Conservation (phyloP, 139 green algal genomes). For the Chlorella sp. region DNA sequence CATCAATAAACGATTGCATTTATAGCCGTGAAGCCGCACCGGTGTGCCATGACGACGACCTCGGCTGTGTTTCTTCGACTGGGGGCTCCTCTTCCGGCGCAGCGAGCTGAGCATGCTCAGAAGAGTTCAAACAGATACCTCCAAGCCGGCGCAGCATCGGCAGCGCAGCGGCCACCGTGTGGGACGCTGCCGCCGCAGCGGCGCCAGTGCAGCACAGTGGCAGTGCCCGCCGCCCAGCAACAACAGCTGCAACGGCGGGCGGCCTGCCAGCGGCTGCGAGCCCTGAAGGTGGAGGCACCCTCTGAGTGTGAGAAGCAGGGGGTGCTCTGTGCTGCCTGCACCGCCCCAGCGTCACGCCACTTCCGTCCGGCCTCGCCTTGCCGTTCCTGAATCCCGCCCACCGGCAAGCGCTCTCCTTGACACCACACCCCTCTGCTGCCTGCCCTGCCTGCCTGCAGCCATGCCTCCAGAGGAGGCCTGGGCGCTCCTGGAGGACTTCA, state of each 20-base stretch:
- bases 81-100: too few relatives aligned
- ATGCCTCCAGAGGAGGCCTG: conserved; percentile 29
- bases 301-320: background rate
- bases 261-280: background rate
- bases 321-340: background rate
- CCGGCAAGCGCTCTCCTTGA: background rate
- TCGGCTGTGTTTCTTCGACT: too few relatives aligned
- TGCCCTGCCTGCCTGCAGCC: background rate
- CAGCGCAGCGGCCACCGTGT: background rate
- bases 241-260: background rate
- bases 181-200: background rate
- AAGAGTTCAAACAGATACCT: background rate
- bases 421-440: background rate
- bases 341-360: background rate
- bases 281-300: conserved; percentile 13
- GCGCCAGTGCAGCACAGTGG: background rate
- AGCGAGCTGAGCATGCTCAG: background rate
- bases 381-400: background rate
- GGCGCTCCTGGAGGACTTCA: conserved; percentile 31
- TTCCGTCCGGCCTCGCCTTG: background rate
- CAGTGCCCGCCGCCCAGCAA: background rate
- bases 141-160: background rate
- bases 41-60: too few relatives aligned
- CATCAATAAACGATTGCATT: too few relatives aligned
- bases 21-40: too few relatives aligned